phyloP scores from a whole-genome alignment of 2,329 filamentous ascomycete species.

The Sclerotinia nivalis region DNA sequence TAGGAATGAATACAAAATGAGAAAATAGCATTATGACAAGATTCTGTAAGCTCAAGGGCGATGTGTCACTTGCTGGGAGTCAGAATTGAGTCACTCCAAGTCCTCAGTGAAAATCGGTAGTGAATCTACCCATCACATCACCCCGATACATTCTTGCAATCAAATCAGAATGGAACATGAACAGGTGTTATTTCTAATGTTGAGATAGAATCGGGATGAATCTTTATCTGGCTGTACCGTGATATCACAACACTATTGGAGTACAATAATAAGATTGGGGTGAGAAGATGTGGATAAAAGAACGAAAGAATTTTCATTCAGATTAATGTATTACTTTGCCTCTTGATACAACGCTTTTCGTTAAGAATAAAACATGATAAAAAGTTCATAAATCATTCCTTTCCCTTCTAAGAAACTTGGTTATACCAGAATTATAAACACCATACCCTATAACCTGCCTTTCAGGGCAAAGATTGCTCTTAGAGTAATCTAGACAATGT shows the following conservation, averaged over 20 bases:
- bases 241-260: background rate
- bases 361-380: conserved; percentile 8
- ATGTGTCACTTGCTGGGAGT: conserved; percentile 1
- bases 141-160: background rate
- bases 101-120: background rate
- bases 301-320: background rate
- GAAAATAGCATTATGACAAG: background rate
- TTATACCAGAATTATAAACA: background rate
- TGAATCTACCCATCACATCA: background rate
- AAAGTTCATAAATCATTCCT: background rate
- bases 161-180: background rate
- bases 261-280: background rate
- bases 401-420: background rate
- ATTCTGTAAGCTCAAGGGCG: background rate
- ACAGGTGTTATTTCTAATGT: background rate
- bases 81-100: background rate
- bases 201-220: background rate
- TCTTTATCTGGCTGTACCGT: background rate
- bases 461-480: background rate
- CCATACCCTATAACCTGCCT: conserved; percentile 12
- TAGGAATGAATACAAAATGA: background rate
- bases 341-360: conserved; percentile 5
- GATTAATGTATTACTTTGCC: conserved; percentile 4
- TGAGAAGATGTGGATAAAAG: background rate
- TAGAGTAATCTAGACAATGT: background rate